Percentiles rank a stretch among this genome's conserved stretches.
Evolutionary conservation across 1,284 basidiomycete species (phyloP).

Genomic region (Porodaedalea pini): DNA sequence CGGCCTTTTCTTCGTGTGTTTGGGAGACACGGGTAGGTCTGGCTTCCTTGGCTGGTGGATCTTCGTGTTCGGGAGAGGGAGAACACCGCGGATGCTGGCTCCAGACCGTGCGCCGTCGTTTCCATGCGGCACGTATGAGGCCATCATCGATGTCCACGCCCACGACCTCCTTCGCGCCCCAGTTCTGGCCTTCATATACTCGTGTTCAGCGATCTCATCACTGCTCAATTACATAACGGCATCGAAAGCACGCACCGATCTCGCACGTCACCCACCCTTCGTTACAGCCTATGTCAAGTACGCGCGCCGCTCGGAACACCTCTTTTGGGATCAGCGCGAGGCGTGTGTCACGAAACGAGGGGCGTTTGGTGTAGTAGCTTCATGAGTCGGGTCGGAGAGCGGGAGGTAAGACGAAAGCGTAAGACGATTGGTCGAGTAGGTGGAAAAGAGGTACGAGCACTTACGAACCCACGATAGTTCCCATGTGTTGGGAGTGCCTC

Average conservation of each 20-base stretch:
- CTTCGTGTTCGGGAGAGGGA: constrained; percentile 17
- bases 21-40: not conserved
- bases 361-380: constrained; percentile 74
- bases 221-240: not conserved
- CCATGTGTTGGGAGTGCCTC: constrained; percentile 46
- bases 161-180: constrained; percentile 56
- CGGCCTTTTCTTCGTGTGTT: not conserved
- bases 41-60: constrained; percentile 30
- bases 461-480: constrained; percentile 58
- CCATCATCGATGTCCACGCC: constrained; percentile 80
- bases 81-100: constrained; percentile 42
- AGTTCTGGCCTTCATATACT: constrained; percentile 50
- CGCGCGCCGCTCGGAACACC: constrained; percentile 51
- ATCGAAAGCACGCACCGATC: constrained; percentile 50
- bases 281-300: constrained; percentile 82
- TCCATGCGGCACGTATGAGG: constrained; percentile 69
- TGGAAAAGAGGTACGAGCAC: not conserved
- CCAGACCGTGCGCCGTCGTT: constrained; percentile 63
- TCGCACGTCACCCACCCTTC: constrained; percentile 80
- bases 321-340: constrained; percentile 52
- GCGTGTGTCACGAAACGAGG: constrained; percentile 53
- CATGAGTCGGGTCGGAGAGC: not conserved
- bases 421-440: not conserved
- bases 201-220: not conserved
- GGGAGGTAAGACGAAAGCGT: not conserved